phyloP scores from a whole-genome alignment of 2,329 filamentous ascomycete species.

The Zymoseptoria tritici region DNA sequence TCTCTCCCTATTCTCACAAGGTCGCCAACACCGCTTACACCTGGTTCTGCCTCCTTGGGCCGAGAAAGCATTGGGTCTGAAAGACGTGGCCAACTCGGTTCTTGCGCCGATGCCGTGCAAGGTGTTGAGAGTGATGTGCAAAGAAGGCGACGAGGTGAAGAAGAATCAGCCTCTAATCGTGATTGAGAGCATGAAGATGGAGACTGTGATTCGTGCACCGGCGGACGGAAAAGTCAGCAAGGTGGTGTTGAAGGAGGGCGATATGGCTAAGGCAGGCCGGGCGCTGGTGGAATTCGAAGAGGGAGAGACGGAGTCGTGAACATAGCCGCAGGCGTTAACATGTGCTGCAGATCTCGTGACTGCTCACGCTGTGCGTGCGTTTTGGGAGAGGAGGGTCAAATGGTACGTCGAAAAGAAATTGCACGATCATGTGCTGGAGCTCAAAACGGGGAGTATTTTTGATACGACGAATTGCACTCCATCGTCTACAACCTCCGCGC shows the following conservation, averaged over 20 bases:
- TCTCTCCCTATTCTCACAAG: conserved; percentile 65
- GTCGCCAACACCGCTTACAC: conserved; percentile 50
- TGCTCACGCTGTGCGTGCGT: too few species aligned
- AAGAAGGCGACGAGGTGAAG: conserved; percentile 70
- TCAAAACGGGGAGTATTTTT: too few species aligned
- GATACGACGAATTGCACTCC: too few species aligned
- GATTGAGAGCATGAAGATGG: conserved; percentile 49
- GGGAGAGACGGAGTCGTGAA: conserved; percentile 15
- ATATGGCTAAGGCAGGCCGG: conserved; percentile 41
- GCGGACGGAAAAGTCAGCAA: conserved; percentile 40
- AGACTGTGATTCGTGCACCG: conserved; percentile 47
- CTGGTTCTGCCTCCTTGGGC: conserved; percentile 65
- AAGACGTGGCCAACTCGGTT: conserved; percentile 74
- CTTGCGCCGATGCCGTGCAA: conserved; percentile 97
- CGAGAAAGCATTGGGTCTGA: conserved; percentile 76
- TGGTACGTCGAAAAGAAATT: too few species aligned
- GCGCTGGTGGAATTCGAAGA: conserved; percentile 39
- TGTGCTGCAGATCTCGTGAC: too few species aligned
- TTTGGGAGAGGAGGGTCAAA: too few species aligned
- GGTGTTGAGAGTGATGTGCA: conserved; percentile 80
- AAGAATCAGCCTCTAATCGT: conserved; percentile 86
- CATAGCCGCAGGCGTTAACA: too few species aligned
- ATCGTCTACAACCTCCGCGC: too few species aligned
- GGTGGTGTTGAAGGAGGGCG: conserved; percentile 44
- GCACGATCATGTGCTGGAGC: too few species aligned